phyloP scores from a whole-genome alignment of 2,329 filamentous ascomycete genomes.

The Epichloe festucae region DNA sequence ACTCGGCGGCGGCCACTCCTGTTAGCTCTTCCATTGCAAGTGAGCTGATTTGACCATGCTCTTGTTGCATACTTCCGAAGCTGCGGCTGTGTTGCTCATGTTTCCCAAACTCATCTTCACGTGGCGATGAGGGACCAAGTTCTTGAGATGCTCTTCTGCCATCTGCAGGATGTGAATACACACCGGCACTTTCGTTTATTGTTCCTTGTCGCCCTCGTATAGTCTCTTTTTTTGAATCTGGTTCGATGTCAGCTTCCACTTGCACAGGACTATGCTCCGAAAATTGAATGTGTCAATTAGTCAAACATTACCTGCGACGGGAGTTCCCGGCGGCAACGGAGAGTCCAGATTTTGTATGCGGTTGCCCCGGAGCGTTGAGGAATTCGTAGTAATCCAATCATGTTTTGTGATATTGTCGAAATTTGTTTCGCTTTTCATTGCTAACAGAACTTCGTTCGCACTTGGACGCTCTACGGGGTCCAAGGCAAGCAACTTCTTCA shows the following conservation, averaged over 20 bases:
- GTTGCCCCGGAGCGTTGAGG: slow-evolving; percentile 28
- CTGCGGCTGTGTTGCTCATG: background rate
- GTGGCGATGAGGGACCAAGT: slow-evolving; percentile 8
- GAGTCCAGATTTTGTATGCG: slow-evolving; percentile 45
- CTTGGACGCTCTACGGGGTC: slow-evolving; percentile 66
- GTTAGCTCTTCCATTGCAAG: background rate
- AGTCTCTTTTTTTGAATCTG: slow-evolving; percentile 20
- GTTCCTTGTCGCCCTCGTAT: slow-evolving; percentile 6
- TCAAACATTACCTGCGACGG: slow-evolving; percentile 28
- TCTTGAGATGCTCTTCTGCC: slow-evolving; percentile 8
- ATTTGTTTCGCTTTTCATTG: slow-evolving; percentile 55
- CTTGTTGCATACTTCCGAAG: background rate
- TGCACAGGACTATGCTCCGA: background rate
- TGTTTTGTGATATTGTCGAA: slow-evolving; percentile 29
- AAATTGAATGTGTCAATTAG: background rate
- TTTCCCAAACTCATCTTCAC: background rate
- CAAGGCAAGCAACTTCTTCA: slow-evolving; percentile 69
- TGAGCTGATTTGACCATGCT: background rate
- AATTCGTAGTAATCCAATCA: slow-evolving; percentile 20
- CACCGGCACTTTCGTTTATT: background rate
- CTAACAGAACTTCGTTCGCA: slow-evolving; percentile 71
- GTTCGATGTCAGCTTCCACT: slow-evolving; percentile 6
- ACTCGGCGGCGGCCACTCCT: background rate
- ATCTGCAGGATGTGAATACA: slow-evolving; percentile 13
- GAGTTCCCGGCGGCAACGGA: slow-evolving; percentile 34